Percentiles rank a stretch among this genome's conserved stretches.
phyloP scores from a whole-genome alignment of 1,284 basidiomycete species.

The Ganoderma lucidum region DNA sequence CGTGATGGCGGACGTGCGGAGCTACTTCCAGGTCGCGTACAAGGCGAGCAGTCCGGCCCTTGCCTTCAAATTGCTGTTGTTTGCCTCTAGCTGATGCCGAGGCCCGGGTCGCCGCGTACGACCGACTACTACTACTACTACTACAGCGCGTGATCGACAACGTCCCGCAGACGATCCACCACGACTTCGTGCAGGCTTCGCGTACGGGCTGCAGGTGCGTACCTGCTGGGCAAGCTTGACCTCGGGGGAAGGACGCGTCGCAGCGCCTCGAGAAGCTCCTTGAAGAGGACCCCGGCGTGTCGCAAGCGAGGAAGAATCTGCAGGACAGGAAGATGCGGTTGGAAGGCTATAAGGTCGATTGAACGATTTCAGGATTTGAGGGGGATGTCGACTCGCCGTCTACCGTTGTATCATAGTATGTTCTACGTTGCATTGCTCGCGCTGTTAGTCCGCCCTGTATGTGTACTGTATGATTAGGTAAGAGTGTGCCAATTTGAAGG shows the following conservation, averaged over 20 bases:
- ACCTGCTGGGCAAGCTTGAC: conserved; percentile 48
- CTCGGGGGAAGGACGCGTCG: conserved; percentile 27
- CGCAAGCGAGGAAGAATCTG: conserved; percentile 42
- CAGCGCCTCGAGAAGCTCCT: conserved; percentile 48
- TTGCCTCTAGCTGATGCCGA: neutral
- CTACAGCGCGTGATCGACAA: conserved; percentile 62
- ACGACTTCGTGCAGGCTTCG: conserved; percentile 54
- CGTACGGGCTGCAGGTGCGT: conserved; percentile 46
- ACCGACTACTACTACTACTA: no score
- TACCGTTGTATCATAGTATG: no score
- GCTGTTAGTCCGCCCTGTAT: no score
- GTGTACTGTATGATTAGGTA: no score
- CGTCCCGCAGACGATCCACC: conserved; percentile 59
- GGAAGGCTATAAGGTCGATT: conserved; percentile 47
- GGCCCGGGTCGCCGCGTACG: neutral
- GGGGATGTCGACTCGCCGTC: no score
- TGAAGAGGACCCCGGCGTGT: conserved; percentile 51
- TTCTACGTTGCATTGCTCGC: no score
- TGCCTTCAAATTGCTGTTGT: neutral
- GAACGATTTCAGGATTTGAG: conserved; percentile 31
- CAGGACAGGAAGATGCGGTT: conserved; percentile 41
- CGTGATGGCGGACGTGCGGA: conserved; percentile 40
- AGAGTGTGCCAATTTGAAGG: no score
- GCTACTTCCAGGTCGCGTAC: conserved; percentile 41
- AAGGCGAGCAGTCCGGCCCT: conserved; percentile 26